Percentiles rank a stretch among this genome's conserved stretches.
Conservation (phyloP, 331 rosid species). For the Malus hybrid region DNA sequence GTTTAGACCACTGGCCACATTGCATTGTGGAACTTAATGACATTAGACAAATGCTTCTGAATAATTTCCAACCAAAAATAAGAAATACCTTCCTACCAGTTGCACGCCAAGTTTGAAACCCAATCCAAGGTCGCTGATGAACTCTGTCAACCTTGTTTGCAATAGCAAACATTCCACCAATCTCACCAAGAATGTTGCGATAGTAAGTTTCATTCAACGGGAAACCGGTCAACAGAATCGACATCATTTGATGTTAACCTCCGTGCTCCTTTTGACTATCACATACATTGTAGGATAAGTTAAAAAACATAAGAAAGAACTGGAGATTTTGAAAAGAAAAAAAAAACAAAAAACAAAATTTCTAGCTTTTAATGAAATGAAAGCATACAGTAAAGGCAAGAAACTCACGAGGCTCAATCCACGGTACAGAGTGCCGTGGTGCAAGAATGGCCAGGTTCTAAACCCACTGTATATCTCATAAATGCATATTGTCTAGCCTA, state of each 20-base stretch:
- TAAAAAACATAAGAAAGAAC: not conserved
- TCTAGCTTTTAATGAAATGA: not conserved
- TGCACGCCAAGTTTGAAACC: constrained; percentile 98
- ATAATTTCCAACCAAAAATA: constrained; percentile 5
- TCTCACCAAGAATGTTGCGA: constrained; percentile 72
- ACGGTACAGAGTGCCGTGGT: constrained; percentile 86
- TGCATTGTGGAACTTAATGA: not conserved
- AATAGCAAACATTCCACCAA: constrained; percentile 90
- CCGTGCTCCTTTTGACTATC: constrained; percentile 67
- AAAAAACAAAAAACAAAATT: not conserved
- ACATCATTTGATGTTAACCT: constrained; percentile 89
- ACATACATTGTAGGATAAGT: constrained; percentile 17
- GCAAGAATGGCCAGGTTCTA: constrained; percentile 83
- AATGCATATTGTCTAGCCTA: constrained; percentile 80
- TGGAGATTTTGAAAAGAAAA: not conserved
- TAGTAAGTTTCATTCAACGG: constrained; percentile 64
- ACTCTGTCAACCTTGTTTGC: constrained; percentile 77
- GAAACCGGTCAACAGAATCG: constrained; percentile 66
- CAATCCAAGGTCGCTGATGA: constrained; percentile 95
- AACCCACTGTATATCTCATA: constrained; percentile 90
- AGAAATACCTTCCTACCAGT: constrained; percentile 91
- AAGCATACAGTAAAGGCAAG: constrained; percentile 15
- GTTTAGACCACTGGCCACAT: not conserved
- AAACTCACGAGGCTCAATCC: constrained; percentile 90
- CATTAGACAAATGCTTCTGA: not conserved